Base-by-base conservation (phyloP, 192 early-diverging fungal genomes). In the Linnemannia elongata region DNA sequence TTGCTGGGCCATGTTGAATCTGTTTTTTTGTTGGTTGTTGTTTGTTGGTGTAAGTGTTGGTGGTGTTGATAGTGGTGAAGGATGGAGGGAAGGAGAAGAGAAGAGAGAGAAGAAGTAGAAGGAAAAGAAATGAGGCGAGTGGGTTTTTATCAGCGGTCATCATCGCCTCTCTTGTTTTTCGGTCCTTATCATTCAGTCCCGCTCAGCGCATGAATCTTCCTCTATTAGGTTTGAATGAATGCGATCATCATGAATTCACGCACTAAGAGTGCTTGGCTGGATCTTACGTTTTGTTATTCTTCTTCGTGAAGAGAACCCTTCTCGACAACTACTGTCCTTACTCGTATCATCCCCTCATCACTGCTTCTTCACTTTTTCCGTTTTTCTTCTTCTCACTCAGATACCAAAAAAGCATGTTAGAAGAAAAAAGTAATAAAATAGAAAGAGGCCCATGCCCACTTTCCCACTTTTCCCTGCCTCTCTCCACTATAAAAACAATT, bases 1-100 rank as follows among this genome's bases (percentile, higher is more conserved):
- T 42, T 71, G 74, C 73, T 86, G 83, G 54, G 74, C 78, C 83
- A 86, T 86, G 83, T 12, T 66, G 5, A 54, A n/a, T n/a, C n/a
- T n/a, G n/a, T n/a, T 7, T 42, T 33, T 27, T 27, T 39, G 72
- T 63, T 36, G 1, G 36, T 39, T 77, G 81, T 44, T 36, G 42
- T 39, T 68, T 52, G 20, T 38, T 72, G 81, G 36, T 35, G 42
- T 60, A 54, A 54, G 27, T 57, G 55, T 36, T 69, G 80, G 0
- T 44, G 27, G 63, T 30, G 33, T 54, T 36, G 38, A 60, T 9
- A 36, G 47, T 36, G 52, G 7, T 36, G 36, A 12, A 44, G 38
- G 20, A 35, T 52, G 42, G 39, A 44, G 6, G 45, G 36, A 27
- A 30, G n/a, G 9, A 74, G 30, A n/a, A 24, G 9, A n/a, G 42